Evolutionary conservation across 2,329 filamentous ascomycete species (phyloP), one percentile per base, ranked within the genome.

Genomic region (Exophiala calicioides): DNA sequence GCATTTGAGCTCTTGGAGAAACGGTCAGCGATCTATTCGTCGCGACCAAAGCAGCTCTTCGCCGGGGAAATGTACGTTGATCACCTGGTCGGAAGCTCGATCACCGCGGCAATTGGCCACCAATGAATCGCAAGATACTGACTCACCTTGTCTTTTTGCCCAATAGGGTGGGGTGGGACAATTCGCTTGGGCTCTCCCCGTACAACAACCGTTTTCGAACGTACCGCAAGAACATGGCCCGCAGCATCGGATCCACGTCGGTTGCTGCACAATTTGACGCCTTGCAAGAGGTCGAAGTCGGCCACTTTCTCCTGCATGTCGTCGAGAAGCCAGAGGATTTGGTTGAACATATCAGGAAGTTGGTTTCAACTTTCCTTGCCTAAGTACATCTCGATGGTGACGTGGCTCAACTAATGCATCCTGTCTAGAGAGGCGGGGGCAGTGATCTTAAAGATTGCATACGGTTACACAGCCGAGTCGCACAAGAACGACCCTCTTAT

Each of bases 221-320:
- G 2, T 66, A 74, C 35, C 72, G 77, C 8, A 78, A 72, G 57
- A 65, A 71, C 7, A 65, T 74, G 30, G 62, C 65, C 19, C 64
- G 66, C n/a, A 62, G 71, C 9, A 61, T 79, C 4, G 76, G 76
- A 0, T 69, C 72, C 0, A 71, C 70, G 26, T 44, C 54, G 0
- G 54, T 64, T 0, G 65, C 71, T 1, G 49, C 66, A 1, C 66
- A 68, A 15, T 76, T 72, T 47, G 60, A 72, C 26, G 23, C 47
- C 0, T 26, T 74, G 0, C 72, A 77, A 47, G 71, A 78, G 31
- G 57, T 60, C 1, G 75, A 79, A 46, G 65, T 65, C 2, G 62
- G 65, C 1, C 68, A 68, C 2, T 73, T 76, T 31, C 58, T 78
- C 8, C 59, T 72, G 19, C 68, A 69, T 7, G 52, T 74, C 0